Base-by-base conservation (phyloP, 2,329 filamentous ascomycete genomes). In the Botrytis squamosa region DNA sequence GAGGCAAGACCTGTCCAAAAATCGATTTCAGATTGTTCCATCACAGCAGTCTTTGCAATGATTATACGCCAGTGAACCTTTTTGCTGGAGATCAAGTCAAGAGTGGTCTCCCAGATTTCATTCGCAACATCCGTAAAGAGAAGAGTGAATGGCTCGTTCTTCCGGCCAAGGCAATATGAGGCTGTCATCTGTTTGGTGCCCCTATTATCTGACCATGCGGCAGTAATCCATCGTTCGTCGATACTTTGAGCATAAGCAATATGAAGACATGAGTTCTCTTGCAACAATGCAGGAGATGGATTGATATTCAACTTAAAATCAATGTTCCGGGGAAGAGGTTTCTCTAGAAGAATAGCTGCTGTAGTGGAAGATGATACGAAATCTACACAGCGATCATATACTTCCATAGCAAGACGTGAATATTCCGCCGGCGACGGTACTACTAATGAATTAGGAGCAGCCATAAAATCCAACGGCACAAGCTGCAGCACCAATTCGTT, bases 211-310 rank as follows among this genome's bases (percentile, higher is more conserved):
- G 91, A 93, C 93, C 93, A 97, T 0, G 92, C 91, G 9, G 90
- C 92, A 20, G 91, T 91, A 55, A 96, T 84, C 94, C 94, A 97
- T 14, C 90, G 85, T 33, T 91, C 89, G 80, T 95, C 92, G 18
- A 91, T 85, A 79, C 92, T 95, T 72, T 90, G 87, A 2, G 92
- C 89, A 79, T 97, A 97, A 1, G 91, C 92, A 63, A 97, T 84
- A 80, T 97, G 93, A 44, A 97, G 89, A 79, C 92, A 92, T 0
- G 90, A 92, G 76, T 94, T 93, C 80, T 96, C 93, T 72, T 92
- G 89, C 71, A 96, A 85, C 9, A 95, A 84, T 29, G 93, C 92
- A 29, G 89, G 88, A 0, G 92, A 93, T 3, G 92, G 91, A 22
- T 88, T 89, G 0, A 88, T 82, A 1, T 85, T 87, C 3, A 95